These are phyloP conservation scores for Stagonosporopsis cucurbitacearum DNA, from an alignment of 2,329 filamentous ascomycete species.

Conservation along the genomic window DNA sequence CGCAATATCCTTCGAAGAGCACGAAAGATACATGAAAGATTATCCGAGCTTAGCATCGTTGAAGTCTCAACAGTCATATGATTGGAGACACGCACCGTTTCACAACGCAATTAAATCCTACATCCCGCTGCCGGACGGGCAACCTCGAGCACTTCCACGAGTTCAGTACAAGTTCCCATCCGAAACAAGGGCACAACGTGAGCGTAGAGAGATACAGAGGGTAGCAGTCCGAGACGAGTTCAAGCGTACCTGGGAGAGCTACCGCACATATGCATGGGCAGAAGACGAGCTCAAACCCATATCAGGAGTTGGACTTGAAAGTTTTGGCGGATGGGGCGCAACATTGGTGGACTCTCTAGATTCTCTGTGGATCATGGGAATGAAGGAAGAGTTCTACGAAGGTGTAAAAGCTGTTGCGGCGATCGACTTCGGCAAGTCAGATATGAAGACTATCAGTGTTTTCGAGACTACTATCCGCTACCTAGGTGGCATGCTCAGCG, in stretches of 20 bases:
- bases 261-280: constrained; percentile 54
- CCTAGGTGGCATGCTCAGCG: constrained; percentile 46
- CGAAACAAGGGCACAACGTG: constrained; percentile 41
- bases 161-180: constrained; percentile 51
- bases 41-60: constrained; percentile 21
- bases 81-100: constrained; percentile 53
- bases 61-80: constrained; percentile 37
- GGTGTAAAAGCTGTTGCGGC: constrained; percentile 53
- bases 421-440: constrained; percentile 54
- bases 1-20: constrained; percentile 37
- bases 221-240: constrained; percentile 52
- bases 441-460: constrained; percentile 54
- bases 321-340: constrained; percentile 58
- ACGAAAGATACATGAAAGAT: constrained; percentile 44
- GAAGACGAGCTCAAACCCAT: constrained; percentile 56
- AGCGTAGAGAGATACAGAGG: constrained; percentile 40
- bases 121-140: constrained; percentile 47
- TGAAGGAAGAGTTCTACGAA: constrained; percentile 56
- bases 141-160: constrained; percentile 47
- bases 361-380: constrained; percentile 57
- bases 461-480: constrained; percentile 59
- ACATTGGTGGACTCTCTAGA: constrained; percentile 56
- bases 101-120: constrained; percentile 47
- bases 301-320: constrained; percentile 46
- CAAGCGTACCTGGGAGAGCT: constrained; percentile 52